Evolutionary conservation across 257 asterid genomes (phyloP).

Genomic region (Fraxinus americana): DNA sequence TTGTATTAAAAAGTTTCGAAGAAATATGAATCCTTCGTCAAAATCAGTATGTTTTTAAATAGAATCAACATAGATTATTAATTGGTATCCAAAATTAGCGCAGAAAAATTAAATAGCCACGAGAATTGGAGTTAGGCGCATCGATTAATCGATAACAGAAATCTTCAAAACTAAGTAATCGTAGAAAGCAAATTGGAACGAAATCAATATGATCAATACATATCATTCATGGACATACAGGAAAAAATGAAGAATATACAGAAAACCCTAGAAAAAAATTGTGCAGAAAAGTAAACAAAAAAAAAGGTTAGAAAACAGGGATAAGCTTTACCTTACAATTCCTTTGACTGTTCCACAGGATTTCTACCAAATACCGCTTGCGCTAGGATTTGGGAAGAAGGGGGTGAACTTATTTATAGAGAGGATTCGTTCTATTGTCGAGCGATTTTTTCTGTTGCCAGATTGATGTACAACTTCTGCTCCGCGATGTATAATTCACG

Average conservation of each 20-base stretch:
- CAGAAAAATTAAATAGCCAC: not conserved
- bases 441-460: too few relatives aligned
- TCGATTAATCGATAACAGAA: not conserved
- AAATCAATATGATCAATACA: not conserved
- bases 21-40: not conserved
- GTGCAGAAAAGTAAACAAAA: not conserved
- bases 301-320: not conserved
- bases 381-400: not conserved
- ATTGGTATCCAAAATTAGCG: not conserved
- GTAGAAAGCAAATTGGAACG: not conserved
- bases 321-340: not conserved
- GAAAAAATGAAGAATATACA: not conserved
- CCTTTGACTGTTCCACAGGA: not conserved
- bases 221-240: too few relatives aligned
- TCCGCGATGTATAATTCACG: not conserved
- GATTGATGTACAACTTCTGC: not conserved
- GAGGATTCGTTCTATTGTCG: not conserved
- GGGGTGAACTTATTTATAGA: not conserved
- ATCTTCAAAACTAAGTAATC: too few relatives aligned
- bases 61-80: not conserved
- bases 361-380: not conserved
- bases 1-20: not conserved
- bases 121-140: not conserved
- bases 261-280: not conserved
- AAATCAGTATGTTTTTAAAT: too few relatives aligned